Evolutionary conservation across 108 stramenopile species (phyloP).

Genomic region (Epithemia pelagica): DNA sequence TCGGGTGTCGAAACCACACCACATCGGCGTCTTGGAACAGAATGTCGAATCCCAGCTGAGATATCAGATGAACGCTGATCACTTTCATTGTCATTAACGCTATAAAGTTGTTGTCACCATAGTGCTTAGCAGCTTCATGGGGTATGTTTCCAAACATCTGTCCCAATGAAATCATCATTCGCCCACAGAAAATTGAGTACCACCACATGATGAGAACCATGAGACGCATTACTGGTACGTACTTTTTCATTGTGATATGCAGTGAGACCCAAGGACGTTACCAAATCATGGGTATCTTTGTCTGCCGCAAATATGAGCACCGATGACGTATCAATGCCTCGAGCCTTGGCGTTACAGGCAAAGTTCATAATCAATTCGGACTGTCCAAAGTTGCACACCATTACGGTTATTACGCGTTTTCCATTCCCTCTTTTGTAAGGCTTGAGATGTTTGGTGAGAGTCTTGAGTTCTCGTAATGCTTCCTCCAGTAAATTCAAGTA

Average conservation of each 20-base stretch:
- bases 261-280: conserved; percentile 54
- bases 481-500: conserved; percentile 47
- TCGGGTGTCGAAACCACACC: conserved; percentile 57
- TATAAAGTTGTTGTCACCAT: conserved; percentile 69
- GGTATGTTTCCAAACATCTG: conserved; percentile 20
- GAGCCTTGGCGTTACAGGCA: conserved; percentile 54
- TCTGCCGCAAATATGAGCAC: conserved; percentile 82
- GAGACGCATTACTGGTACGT: conserved; percentile 4
- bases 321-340: conserved; percentile 34
- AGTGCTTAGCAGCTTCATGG: conserved; percentile 36
- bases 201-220: background rate
- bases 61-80: conserved; percentile 57
- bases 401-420: conserved; percentile 64
- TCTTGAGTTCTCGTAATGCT: conserved; percentile 26
- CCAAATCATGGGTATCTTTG: conserved; percentile 58
- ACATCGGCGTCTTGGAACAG: conserved; percentile 82
- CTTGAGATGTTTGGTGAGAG: conserved; percentile 46
- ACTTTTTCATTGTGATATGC: conserved; percentile 72
- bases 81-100: conserved; percentile 26
- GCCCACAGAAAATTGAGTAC: background rate
- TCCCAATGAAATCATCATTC: background rate
- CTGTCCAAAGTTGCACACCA: conserved; percentile 76
- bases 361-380: conserved; percentile 72
- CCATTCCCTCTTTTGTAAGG: background rate
- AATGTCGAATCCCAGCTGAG: conserved; percentile 65